A percentile compares a stretch with the other conserved stretches of the same genome.
phyloP scores from a whole-genome alignment of 2,329 filamentous ascomycete species.

The Botryotinia globosa region DNA sequence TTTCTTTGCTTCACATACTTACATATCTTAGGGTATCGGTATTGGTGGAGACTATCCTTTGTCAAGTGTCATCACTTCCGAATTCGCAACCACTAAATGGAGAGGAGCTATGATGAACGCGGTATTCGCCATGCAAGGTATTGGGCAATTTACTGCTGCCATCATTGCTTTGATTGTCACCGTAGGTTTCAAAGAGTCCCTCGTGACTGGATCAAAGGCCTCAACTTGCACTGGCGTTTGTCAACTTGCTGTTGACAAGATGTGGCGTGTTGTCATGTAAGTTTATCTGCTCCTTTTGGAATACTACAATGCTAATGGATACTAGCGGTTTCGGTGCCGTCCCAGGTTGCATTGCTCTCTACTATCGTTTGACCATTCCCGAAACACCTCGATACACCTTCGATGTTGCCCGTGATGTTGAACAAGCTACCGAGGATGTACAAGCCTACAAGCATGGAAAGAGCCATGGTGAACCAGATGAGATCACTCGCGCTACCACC shows the following conservation, averaged over 20 bases:
- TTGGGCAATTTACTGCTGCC: constrained; percentile 74
- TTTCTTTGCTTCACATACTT: constrained; percentile 29
- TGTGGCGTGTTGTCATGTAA: constrained; percentile 74
- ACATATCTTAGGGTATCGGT: constrained; percentile 51
- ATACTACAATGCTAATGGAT: neutral
- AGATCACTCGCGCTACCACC: constrained; percentile 43
- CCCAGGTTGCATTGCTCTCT: constrained; percentile 76
- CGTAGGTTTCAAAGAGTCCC: constrained; percentile 64
- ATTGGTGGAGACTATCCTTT: constrained; percentile 80
- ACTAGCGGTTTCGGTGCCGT: constrained; percentile 68
- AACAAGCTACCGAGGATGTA: constrained; percentile 70
- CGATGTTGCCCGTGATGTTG: constrained; percentile 71
- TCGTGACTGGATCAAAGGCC: constrained; percentile 50
- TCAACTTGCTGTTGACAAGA: constrained; percentile 73
- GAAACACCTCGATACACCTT: constrained; percentile 89
- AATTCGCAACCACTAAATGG: constrained; percentile 85
- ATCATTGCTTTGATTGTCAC: constrained; percentile 75
- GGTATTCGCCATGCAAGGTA: constrained; percentile 84
- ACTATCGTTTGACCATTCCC: constrained; percentile 80
- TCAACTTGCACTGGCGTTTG: constrained; percentile 62
- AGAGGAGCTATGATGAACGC: constrained; percentile 83
- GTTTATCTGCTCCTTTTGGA: neutral
- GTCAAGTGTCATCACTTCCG: constrained; percentile 79
- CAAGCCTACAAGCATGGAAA: constrained; percentile 70
- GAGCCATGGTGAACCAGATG: constrained; percentile 53